Percentiles rank a stretch among this genome's conserved stretches.
phyloP scores from a whole-genome alignment of 352 stramenopile species.

The Globisporangium heterothallicum region DNA sequence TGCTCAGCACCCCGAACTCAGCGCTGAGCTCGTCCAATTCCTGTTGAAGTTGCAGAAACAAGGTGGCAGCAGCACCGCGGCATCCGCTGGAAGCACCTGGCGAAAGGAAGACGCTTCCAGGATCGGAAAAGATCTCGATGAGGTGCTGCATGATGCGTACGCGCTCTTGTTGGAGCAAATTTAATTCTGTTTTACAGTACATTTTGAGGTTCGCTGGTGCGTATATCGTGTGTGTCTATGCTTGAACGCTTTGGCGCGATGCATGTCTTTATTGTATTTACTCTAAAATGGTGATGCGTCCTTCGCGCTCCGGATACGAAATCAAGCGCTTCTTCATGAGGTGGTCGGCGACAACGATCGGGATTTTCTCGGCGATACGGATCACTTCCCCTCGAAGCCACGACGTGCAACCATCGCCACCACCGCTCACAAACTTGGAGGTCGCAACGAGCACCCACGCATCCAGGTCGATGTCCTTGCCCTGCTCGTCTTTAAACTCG shows the following conservation, averaged over 20 bases:
- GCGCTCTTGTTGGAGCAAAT: conserved; percentile 30
- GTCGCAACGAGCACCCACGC: conserved; percentile 59
- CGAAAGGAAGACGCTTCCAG: not conserved
- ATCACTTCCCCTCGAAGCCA: conserved; percentile 64
- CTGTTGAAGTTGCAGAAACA: conserved; percentile 61
- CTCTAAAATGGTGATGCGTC: conserved; percentile 61
- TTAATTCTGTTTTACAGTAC: conserved; percentile 15
- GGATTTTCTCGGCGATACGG: conserved; percentile 39
- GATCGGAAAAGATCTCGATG: conserved; percentile 22
- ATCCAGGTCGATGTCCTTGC: conserved; percentile 47
- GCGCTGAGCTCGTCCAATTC: conserved; percentile 58
- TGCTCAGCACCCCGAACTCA: conserved; percentile 42
- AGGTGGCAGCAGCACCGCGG: conserved; percentile 20
- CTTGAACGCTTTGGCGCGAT: no score
- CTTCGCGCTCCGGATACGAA: conserved; percentile 49
- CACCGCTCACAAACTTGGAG: conserved; percentile 73
- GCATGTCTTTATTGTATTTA: conserved; percentile 16
- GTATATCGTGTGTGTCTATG: no score
- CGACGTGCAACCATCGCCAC: conserved; percentile 68
- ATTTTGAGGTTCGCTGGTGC: no score
- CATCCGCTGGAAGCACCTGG: conserved; percentile 6
- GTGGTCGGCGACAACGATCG: conserved; percentile 42
- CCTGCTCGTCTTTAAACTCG: conserved; percentile 38
- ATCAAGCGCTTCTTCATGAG: conserved; percentile 68
- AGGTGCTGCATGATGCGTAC: conserved; percentile 32